These are phyloP conservation scores for Logfia minima DNA, from an alignment of 129 eudicot species.

Conservation along the genomic window DNA sequence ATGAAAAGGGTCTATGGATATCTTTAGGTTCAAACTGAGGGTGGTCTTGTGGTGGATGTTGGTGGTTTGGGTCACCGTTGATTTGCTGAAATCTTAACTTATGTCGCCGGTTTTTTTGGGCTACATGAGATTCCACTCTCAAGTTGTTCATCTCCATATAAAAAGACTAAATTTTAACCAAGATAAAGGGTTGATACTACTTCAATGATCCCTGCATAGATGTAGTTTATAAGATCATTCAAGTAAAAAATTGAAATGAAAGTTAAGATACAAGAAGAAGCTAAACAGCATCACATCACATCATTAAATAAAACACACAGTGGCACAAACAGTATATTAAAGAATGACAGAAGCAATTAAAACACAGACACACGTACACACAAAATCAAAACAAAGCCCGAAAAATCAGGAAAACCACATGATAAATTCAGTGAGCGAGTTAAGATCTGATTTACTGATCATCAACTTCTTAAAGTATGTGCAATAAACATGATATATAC, in stretches of 20 bases:
- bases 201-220: constrained; percentile 41
- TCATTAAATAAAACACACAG: constrained; percentile 10
- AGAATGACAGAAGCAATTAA: constrained; percentile 9
- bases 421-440: constrained; percentile 25
- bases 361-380: constrained; percentile 22
- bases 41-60: constrained; percentile 22
- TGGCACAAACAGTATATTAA: constrained; percentile 20
- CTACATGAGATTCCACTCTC: constrained; percentile 57
- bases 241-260: neutral
- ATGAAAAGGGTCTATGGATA: constrained; percentile 15
- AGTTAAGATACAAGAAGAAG: constrained; percentile 6
- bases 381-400: constrained; percentile 23
- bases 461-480: constrained; percentile 15
- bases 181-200: neutral
- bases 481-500: neutral
- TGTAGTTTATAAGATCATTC: neutral
- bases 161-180: neutral
- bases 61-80: constrained; percentile 33
- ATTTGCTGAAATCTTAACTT: constrained; percentile 61
- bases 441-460: constrained; percentile 30
- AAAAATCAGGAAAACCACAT: constrained; percentile 22
- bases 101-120: constrained; percentile 82
- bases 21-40: constrained; percentile 7
- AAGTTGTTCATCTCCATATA: constrained; percentile 68
- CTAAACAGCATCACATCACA: constrained; percentile 10